These are phyloP conservation scores for Escallonia rubra DNA, from an alignment of 129 eudicot species.

Conservation along the genomic window DNA sequence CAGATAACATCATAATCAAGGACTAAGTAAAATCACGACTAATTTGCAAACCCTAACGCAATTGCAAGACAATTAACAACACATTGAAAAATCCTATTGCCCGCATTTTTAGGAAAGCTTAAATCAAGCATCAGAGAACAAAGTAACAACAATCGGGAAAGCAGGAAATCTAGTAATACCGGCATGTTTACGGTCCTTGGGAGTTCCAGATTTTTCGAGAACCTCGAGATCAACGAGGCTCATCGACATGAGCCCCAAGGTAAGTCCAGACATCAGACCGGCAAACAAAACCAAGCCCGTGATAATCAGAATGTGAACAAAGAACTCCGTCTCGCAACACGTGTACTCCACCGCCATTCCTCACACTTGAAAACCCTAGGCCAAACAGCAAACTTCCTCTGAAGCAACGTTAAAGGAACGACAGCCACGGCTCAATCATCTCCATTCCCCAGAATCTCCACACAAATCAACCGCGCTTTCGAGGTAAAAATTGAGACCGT, in stretches of 20 bases:
- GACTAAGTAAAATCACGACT: too few species aligned
- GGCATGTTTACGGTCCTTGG: slow-evolving; percentile 65
- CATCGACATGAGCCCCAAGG: slow-evolving; percentile 93
- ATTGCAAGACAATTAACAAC: too few species aligned
- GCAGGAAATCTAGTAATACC: slow-evolving; percentile 23
- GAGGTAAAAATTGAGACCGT: too few species aligned
- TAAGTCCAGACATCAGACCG: slow-evolving; percentile 94
- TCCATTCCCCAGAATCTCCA: too few species aligned
- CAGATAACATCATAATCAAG: too few species aligned
- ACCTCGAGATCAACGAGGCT: slow-evolving; percentile 98
- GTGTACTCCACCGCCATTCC: slow-evolving; percentile 59
- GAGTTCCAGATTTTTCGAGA: slow-evolving; percentile 90
- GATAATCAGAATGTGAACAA: slow-evolving; percentile 44
- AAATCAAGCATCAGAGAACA: not conserved
- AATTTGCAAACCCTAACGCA: too few species aligned
- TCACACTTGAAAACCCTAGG: not conserved
- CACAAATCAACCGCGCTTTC: too few species aligned
- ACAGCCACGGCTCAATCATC: not conserved
- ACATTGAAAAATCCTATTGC: too few species aligned
- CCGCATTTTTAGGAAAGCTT: not conserved
- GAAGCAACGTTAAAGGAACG: too few species aligned
- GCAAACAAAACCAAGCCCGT: slow-evolving; percentile 69
- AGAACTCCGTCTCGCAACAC: slow-evolving; percentile 57
- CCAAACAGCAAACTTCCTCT: too few species aligned
- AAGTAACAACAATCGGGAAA: not conserved